Conservation (phyloP, 495 filamentous ascomycete species). For the Penicillium nucicola region DNA sequence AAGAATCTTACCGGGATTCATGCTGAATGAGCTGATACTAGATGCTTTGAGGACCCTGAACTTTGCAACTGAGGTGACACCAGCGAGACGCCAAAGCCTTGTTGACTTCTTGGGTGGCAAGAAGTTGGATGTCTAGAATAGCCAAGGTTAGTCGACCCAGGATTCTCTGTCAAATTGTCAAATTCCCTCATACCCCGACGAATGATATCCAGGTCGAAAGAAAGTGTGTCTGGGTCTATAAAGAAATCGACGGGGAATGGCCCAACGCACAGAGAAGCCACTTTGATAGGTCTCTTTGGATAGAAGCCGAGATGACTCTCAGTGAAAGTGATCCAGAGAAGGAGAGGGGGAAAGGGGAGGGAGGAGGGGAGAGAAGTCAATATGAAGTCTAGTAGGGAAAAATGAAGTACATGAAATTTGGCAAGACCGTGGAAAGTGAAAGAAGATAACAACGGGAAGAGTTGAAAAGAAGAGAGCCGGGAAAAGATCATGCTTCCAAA, state of each 20-base stretch:
- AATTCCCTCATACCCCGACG: constrained; percentile 7
- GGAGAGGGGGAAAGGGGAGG: not conserved
- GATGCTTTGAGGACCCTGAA: constrained; percentile 23
- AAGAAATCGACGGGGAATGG: not conserved
- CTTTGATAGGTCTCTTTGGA: not conserved
- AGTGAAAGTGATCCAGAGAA: not conserved
- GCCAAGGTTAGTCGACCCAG: constrained; percentile 13
- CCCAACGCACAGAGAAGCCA: not conserved
- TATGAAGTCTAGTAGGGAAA: not conserved
- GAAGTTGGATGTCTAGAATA: constrained; percentile 12
- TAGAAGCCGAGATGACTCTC: not conserved
- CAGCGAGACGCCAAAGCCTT: constrained; percentile 13
- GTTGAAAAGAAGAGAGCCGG: not conserved
- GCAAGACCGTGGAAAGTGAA: not conserved
- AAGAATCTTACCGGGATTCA: constrained; percentile 29
- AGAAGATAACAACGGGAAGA: not conserved
- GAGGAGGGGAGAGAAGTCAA: not conserved
- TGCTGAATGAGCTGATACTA: constrained; percentile 21
- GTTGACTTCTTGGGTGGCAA: constrained; percentile 14
- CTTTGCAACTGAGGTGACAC: constrained; percentile 18
- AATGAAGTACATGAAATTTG: not conserved
- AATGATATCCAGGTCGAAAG: not conserved
- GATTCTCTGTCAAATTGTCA: not conserved
- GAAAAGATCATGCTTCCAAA: not conserved
- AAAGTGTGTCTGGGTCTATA: not conserved